Percentiles rank a stretch among this genome's conserved stretches.
These are phyloP conservation scores for Sphaerulina musiva DNA, from an alignment of 2,329 filamentous ascomycete species.

Conservation along the genomic window DNA sequence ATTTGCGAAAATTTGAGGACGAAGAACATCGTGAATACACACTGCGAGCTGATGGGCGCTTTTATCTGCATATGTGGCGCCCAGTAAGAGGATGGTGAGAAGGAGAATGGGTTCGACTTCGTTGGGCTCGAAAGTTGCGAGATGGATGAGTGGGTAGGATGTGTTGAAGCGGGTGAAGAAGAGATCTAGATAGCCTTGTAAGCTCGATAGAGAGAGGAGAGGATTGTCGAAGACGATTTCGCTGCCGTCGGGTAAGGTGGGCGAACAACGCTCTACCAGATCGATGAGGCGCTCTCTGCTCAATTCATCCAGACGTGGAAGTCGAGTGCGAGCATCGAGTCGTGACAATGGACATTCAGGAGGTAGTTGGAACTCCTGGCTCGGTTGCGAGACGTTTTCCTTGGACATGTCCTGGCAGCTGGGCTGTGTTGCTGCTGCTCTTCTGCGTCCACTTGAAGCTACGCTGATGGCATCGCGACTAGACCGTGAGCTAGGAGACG, in stretches of 20 bases:
- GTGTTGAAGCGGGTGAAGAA: constrained; percentile 58
- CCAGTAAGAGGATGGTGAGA: constrained; percentile 51
- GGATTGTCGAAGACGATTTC: constrained; percentile 46
- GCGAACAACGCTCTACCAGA: constrained; percentile 47
- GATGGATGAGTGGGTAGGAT: constrained; percentile 54
- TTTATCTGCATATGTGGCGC: constrained; percentile 55
- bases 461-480: too few species aligned
- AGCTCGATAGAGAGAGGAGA: constrained; percentile 44
- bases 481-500: too few species aligned
- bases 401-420: too few species aligned
- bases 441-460: too few species aligned
- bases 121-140: constrained; percentile 50
- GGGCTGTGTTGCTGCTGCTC: too few species aligned
- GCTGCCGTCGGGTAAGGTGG: constrained; percentile 44
- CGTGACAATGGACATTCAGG: constrained; percentile 9
- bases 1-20: constrained; percentile 55
- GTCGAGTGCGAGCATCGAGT: constrained; percentile 1
- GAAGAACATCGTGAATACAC: constrained; percentile 55
- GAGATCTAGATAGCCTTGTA: constrained; percentile 53
- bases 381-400: neutral
- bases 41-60: constrained; percentile 55
- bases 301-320: constrained; percentile 31
- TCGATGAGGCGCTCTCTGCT: constrained; percentile 42
- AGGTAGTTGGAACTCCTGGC: neutral
- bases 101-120: constrained; percentile 49